phyloP scores from a whole-genome alignment of 2,329 filamentous ascomycete genomes.

The Aaosphaeria arxii region DNA sequence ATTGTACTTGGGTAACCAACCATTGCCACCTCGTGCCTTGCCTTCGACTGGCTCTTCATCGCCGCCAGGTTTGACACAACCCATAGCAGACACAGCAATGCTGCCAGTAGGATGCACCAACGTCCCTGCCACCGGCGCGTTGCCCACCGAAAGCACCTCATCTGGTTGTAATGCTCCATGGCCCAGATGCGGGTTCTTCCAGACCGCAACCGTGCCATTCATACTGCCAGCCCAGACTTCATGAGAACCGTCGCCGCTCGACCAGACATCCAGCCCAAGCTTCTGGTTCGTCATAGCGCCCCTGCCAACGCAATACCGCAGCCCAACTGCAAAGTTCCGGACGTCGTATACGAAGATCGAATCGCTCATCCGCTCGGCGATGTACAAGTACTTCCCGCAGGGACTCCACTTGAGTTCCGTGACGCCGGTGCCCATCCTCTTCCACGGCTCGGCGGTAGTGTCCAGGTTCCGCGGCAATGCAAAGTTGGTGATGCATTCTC shows the following conservation, averaged over 20 bases:
- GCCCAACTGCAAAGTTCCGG: slow-evolving; percentile 49
- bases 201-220: slow-evolving; percentile 52
- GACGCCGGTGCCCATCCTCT: slow-evolving; percentile 49
- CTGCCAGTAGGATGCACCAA: slow-evolving; percentile 22
- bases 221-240: slow-evolving; percentile 60
- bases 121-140: slow-evolving; percentile 17
- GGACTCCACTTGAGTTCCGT: slow-evolving; percentile 57
- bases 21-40: neutral
- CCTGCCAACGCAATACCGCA: slow-evolving; percentile 48
- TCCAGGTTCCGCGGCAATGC: slow-evolving; percentile 27
- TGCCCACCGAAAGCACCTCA: slow-evolving; percentile 17
- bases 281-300: slow-evolving; percentile 52
- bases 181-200: slow-evolving; percentile 27
- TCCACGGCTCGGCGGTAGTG: slow-evolving; percentile 11
- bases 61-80: neutral
- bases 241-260: slow-evolving; percentile 34
- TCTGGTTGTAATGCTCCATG: slow-evolving; percentile 38
- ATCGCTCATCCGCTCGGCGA: slow-evolving; percentile 56
- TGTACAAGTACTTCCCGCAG: slow-evolving; percentile 57
- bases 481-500: slow-evolving; percentile 52
- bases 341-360: slow-evolving; percentile 59
- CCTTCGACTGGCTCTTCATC: neutral
- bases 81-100: slow-evolving; percentile 12
- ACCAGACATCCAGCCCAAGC: slow-evolving; percentile 54
- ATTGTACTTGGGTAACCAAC: neutral